A percentile compares a stretch with the other conserved stretches of the same genome.
Conservation (phyloP, 2,329 filamentous ascomycete species). For the Calonectria multiphialidica region DNA sequence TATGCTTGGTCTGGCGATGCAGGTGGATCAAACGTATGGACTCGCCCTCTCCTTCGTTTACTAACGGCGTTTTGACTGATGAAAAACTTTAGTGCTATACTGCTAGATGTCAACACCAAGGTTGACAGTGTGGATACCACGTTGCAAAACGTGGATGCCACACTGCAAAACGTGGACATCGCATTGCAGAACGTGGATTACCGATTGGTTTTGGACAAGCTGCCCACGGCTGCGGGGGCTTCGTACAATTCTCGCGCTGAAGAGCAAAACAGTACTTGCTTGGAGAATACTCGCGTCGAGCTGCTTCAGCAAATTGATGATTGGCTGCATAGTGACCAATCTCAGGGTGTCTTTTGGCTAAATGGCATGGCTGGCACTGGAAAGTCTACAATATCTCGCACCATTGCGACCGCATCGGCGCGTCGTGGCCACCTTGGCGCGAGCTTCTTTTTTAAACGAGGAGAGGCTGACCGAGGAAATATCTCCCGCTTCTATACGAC, state of each 20-base stretch:
- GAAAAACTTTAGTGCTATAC: not conserved
- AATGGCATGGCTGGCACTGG: too few species aligned
- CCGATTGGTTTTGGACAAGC: constrained; percentile 28
- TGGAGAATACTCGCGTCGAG: not conserved
- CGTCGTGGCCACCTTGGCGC: constrained; percentile 14
- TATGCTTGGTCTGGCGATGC: not conserved
- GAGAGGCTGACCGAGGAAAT: constrained; percentile 52
- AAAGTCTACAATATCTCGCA: not conserved
- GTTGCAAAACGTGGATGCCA: too few species aligned
- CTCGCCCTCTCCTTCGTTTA: too few species aligned
- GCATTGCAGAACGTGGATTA: not conserved
- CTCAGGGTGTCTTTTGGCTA: not conserved
- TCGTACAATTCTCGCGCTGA: constrained; percentile 49
- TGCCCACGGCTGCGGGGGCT: constrained; percentile 36
- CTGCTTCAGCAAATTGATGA: not conserved
- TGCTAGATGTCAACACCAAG: not conserved
- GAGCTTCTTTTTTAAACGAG: constrained; percentile 47
- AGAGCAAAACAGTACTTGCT: constrained; percentile 42
- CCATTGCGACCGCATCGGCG: not conserved
- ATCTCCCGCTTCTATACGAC: constrained; percentile 25
- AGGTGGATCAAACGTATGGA: constrained; percentile 16
- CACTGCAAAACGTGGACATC: too few species aligned
- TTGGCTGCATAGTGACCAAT: not conserved
- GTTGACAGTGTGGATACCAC: not conserved
- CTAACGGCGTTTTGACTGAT: not conserved